Percentiles rank a stretch among this genome's conserved stretches.
phyloP scores from a whole-genome alignment of 2,329 filamentous ascomycete species.

The Beauveria sp. region DNA sequence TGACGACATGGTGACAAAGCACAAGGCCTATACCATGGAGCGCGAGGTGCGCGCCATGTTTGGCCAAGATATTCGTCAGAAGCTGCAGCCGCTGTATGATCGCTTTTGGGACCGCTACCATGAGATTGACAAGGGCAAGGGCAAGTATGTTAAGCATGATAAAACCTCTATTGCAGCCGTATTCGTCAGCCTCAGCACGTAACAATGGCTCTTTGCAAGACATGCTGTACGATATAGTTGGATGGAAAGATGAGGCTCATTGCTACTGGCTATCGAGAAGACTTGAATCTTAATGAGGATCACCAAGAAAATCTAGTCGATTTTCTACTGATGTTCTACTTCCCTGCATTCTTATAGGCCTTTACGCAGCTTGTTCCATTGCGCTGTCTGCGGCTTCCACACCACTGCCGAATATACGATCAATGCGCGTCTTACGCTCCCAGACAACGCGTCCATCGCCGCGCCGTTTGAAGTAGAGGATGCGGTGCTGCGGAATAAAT shows the following conservation, averaged over 20 bases:
- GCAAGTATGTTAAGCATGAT: slow-evolving; percentile 97
- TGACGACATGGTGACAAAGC: slow-evolving; percentile 76
- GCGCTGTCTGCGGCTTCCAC: slow-evolving; percentile 16
- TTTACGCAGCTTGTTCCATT: too few species aligned
- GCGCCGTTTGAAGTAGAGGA: slow-evolving; percentile 51
- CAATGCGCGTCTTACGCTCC: slow-evolving; percentile 46
- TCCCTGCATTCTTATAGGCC: not conserved
- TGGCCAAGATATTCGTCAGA: slow-evolving; percentile 75
- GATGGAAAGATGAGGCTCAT: not conserved
- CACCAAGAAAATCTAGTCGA: not conserved
- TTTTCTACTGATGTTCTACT: not conserved
- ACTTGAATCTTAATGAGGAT: not conserved
- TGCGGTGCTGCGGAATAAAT: slow-evolving; percentile 58
- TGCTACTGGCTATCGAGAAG: not conserved
- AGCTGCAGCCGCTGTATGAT: slow-evolving; percentile 89
- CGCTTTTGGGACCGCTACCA: slow-evolving; percentile 97
- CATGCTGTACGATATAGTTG: not conserved
- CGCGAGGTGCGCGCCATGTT: slow-evolving; percentile 76
- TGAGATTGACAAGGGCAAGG: slow-evolving; percentile 94
- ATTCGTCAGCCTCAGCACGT: slow-evolving; percentile 42
- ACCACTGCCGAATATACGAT: slow-evolving; percentile 51
- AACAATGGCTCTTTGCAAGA: slow-evolving; percentile 9
- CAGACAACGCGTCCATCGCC: slow-evolving; percentile 46
- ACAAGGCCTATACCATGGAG: slow-evolving; percentile 85
- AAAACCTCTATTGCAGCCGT: slow-evolving; percentile 69